Conservation (phyloP, 192 early-diverging fungal species). For the Coemansia sp. region DNA sequence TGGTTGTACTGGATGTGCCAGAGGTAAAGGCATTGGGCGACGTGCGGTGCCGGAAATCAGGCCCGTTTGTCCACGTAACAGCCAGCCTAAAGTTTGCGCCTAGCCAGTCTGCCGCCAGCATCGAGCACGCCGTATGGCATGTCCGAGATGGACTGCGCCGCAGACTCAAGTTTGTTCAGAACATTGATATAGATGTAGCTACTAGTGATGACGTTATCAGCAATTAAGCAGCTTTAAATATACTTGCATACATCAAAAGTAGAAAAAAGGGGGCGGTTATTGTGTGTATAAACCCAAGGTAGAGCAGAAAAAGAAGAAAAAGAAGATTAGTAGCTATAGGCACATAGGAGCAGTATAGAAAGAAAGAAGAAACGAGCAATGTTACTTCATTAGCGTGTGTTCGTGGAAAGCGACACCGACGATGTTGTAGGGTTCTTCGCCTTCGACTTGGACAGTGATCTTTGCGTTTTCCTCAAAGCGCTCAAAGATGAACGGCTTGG, state of each 20-base stretch:
- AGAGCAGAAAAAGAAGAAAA: background rate
- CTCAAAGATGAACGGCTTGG: conserved; percentile 92
- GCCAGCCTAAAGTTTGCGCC: conserved; percentile 25
- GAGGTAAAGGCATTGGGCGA: conserved; percentile 16
- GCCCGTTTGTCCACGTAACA: conserved; percentile 44
- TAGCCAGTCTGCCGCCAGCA: conserved; percentile 18
- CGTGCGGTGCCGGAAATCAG: conserved; percentile 46
- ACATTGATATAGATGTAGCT: conserved; percentile 31
- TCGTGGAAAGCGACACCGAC: conserved; percentile 82
- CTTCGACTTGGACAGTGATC: conserved; percentile 65
- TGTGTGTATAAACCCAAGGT: background rate
- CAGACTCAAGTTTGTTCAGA: conserved; percentile 33
- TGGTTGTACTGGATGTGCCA: conserved; percentile 5
- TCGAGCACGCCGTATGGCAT: conserved; percentile 14
- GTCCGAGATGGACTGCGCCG: conserved; percentile 25
- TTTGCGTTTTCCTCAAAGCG: conserved; percentile 77
- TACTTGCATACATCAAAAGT: background rate
- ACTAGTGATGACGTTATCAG: background rate
- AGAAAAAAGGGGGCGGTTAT: background rate
- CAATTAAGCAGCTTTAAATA: too few species aligned
- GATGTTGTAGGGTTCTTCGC: conserved; percentile 63
- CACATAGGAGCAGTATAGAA: conserved; percentile 13
- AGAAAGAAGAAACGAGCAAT: background rate
- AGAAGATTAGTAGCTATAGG: conserved; percentile 9
- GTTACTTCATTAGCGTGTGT: conserved; percentile 63